Percentiles rank a stretch among this genome's conserved stretches.
Evolutionary conservation across 768 basidiomycete species (phyloP).

Genomic region (Terana coerulea): DNA sequence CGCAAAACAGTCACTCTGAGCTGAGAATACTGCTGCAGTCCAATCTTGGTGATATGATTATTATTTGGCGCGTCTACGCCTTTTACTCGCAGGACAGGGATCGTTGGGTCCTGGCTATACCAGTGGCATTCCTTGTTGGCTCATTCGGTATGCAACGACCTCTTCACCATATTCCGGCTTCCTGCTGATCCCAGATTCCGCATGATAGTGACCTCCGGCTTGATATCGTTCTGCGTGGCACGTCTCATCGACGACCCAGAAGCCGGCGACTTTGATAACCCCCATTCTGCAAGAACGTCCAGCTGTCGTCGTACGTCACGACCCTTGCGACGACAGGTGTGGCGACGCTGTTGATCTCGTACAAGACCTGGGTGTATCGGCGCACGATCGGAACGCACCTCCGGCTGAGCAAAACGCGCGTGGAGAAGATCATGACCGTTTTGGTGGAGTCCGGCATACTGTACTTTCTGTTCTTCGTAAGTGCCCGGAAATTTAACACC

Average conservation of each 20-base stretch:
- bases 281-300: conserved; percentile 4
- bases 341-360: not conserved
- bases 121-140: not conserved
- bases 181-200: too few relatives aligned
- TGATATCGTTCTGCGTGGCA: conserved; percentile 3
- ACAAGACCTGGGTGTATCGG: conserved; percentile 6
- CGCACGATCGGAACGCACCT: not conserved
- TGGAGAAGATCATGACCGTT: conserved; percentile 12
- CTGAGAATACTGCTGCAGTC: not conserved
- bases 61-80: conserved; percentile 8
- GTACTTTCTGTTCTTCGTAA: conserved; percentile 23
- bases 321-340: conserved; percentile 5
- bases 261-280: not conserved
- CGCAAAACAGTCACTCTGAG: not conserved
- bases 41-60: conserved; percentile 5
- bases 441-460: conserved; percentile 21
- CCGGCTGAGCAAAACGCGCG: not conserved
- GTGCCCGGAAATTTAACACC: not conserved
- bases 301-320: not conserved
- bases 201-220: not conserved
- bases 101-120: not conserved
- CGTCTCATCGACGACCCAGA: too few relatives aligned
- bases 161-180: not conserved
- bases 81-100: not conserved
- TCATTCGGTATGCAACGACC: conserved; percentile 1